Percentiles rank a stretch among this genome's conserved stretches.
These are phyloP conservation scores for Mrakia gelida DNA, from an alignment of 768 basidiomycete species.

Conservation along the genomic window DNA sequence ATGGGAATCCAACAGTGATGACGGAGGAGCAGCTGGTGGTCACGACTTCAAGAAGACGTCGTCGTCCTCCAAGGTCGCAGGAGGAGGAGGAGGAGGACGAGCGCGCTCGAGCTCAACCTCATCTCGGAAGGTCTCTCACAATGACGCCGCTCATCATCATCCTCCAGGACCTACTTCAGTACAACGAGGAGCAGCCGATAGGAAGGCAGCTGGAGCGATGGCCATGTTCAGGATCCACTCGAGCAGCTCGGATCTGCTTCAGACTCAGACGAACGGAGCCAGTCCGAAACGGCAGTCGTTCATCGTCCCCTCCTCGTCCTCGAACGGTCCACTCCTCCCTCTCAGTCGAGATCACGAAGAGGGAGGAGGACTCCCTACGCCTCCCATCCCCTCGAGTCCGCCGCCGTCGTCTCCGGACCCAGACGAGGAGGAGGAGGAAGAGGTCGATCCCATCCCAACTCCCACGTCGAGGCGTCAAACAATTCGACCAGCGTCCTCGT, in stretches of 20 bases:
- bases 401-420: too few relatives aligned
- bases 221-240: slow-evolving; percentile 24
- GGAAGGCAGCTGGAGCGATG: background rate
- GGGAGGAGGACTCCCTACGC: background rate
- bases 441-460: background rate
- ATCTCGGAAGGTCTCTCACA: background rate
- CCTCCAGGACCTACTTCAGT: background rate
- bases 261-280: slow-evolving; percentile 11
- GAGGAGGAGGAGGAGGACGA: background rate
- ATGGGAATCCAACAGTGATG: slow-evolving; percentile 24
- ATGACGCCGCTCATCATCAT: background rate
- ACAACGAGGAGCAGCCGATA: too few relatives aligned
- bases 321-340: background rate
- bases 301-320: background rate
- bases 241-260: slow-evolving; percentile 15
- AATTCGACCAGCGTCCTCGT: background rate
- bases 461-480: background rate
- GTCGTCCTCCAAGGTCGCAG: background rate
- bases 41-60: slow-evolving; percentile 1
- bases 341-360: background rate
- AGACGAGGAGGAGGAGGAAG: background rate
- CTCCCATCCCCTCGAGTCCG: background rate
- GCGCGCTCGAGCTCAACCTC: slow-evolving; percentile 1
- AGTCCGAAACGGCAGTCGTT: slow-evolving; percentile 5
- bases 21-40: background rate